Evolutionary conservation across 148 eudicot species (phyloP).

Genomic region (Fallopia convolvulus): DNA sequence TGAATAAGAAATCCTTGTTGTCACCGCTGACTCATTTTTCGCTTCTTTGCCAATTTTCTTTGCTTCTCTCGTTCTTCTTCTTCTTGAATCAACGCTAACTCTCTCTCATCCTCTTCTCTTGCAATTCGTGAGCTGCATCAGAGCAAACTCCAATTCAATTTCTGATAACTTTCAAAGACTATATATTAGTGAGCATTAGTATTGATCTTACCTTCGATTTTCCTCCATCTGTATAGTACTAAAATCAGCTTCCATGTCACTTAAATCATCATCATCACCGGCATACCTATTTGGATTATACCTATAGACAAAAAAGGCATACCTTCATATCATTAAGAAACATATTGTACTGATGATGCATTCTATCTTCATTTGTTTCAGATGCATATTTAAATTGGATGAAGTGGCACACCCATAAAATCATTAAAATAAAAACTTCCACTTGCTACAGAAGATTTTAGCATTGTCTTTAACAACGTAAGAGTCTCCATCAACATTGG

Average conservation of each 20-base stretch:
- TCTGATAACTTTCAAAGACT: neutral
- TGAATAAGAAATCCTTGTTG: neutral
- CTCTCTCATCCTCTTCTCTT: slow-evolving; percentile 65
- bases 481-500: neutral
- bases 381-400: neutral
- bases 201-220: slow-evolving; percentile 50
- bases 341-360: neutral
- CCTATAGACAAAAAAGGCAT: slow-evolving; percentile 24
- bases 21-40: slow-evolving; percentile 49
- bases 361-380: neutral
- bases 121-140: slow-evolving; percentile 65
- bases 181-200: neutral
- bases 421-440: neutral
- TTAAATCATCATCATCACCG: slow-evolving; percentile 34
- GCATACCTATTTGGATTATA: slow-evolving; percentile 40
- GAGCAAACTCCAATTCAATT: slow-evolving; percentile 9
- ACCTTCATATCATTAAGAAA: neutral
- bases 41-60: slow-evolving; percentile 63
- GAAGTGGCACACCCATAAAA: neutral
- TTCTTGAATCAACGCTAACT: slow-evolving; percentile 48
- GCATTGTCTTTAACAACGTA: neutral
- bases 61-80: slow-evolving; percentile 54
- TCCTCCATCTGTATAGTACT: slow-evolving; percentile 54
- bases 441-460: neutral
- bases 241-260: slow-evolving; percentile 67